phyloP scores from a whole-genome alignment of 2,329 filamentous ascomycete species.

The Aspergillus floridensis region DNA sequence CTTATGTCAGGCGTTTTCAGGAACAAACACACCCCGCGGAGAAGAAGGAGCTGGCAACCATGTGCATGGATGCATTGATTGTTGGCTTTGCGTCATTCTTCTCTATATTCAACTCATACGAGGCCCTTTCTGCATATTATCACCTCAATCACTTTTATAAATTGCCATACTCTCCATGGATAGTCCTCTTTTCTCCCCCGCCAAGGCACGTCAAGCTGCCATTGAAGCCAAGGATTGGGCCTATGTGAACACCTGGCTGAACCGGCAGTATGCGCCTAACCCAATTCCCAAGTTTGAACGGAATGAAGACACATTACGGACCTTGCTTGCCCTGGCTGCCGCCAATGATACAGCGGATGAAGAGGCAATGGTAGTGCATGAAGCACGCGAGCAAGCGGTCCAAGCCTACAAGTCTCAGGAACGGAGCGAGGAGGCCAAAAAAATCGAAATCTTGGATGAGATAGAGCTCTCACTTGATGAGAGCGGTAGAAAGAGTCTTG shows the following conservation, averaged over 20 bases:
- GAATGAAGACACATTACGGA: slow-evolving; percentile 77
- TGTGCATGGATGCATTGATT: no score
- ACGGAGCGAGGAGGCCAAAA: slow-evolving; percentile 29
- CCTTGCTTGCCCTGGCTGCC: slow-evolving; percentile 69
- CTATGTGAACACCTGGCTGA: slow-evolving; percentile 80
- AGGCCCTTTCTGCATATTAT: neutral
- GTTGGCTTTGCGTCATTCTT: no score
- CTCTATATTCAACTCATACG: neutral
- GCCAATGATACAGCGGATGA: slow-evolving; percentile 68
- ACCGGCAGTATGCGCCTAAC: slow-evolving; percentile 63
- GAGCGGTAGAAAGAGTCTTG: slow-evolving; percentile 56
- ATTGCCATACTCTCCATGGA: slow-evolving; percentile 22
- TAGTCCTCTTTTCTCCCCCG: slow-evolving; percentile 56
- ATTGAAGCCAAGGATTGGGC: slow-evolving; percentile 88
- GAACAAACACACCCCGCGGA: neutral
- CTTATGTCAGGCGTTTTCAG: neutral
- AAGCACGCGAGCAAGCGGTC: slow-evolving; percentile 38
- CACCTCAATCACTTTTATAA: slow-evolving; percentile 6
- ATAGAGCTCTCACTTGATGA: slow-evolving; percentile 55
- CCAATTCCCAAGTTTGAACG: slow-evolving; percentile 74
- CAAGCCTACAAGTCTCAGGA: slow-evolving; percentile 31
- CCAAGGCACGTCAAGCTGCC: slow-evolving; percentile 69
- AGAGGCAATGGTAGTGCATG: slow-evolving; percentile 35
- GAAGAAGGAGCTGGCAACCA: no score
- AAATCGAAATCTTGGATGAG: slow-evolving; percentile 49